A percentile compares a stretch with the other conserved stretches of the same genome.
Evolutionary conservation across 2,329 filamentous ascomycete genomes (phyloP).

Genomic region (Fusarium sp.): DNA sequence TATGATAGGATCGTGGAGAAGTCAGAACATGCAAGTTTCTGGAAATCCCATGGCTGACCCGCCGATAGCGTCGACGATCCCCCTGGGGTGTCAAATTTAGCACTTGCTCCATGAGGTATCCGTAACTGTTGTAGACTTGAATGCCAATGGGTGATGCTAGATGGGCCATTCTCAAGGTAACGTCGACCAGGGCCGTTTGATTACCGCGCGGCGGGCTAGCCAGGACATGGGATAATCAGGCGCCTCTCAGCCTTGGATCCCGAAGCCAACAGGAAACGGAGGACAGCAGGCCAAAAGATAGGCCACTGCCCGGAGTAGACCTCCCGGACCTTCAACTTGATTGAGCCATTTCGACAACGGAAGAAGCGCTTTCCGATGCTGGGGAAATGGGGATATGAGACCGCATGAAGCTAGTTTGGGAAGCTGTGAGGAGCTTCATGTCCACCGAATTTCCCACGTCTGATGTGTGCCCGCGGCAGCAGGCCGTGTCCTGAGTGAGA

Average conservation of each 20-base stretch:
- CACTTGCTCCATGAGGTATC: conserved; percentile 19
- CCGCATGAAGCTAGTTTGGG: not conserved
- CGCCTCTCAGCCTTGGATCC: conserved; percentile 31
- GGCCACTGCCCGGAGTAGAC: conserved; percentile 27
- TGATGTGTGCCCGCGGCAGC: not conserved
- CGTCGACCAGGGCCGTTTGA: conserved; percentile 32
- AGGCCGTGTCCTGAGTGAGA: not conserved
- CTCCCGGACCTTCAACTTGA: conserved; percentile 4
- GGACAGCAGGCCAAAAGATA: not conserved
- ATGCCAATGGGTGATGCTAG: not conserved
- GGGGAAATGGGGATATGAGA: not conserved
- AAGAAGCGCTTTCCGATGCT: not conserved
- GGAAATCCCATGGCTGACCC: conserved; percentile 33
- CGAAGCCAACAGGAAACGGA: not conserved
- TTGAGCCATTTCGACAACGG: not conserved
- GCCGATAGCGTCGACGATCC: conserved; percentile 31
- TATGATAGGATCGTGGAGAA: conserved; percentile 21
- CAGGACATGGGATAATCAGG: conserved; percentile 10
- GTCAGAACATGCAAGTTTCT: conserved; percentile 20
- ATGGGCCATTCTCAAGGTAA: conserved; percentile 27
- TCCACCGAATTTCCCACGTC: not conserved
- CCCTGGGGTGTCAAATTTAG: conserved; percentile 45
- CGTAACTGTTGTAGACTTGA: not conserved
- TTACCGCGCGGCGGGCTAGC: conserved; percentile 9
- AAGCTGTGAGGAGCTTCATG: not conserved